These are phyloP conservation scores for Sporothrix sp. DNA, from an alignment of 2,329 filamentous ascomycete genomes.

Conservation along the genomic window DNA sequence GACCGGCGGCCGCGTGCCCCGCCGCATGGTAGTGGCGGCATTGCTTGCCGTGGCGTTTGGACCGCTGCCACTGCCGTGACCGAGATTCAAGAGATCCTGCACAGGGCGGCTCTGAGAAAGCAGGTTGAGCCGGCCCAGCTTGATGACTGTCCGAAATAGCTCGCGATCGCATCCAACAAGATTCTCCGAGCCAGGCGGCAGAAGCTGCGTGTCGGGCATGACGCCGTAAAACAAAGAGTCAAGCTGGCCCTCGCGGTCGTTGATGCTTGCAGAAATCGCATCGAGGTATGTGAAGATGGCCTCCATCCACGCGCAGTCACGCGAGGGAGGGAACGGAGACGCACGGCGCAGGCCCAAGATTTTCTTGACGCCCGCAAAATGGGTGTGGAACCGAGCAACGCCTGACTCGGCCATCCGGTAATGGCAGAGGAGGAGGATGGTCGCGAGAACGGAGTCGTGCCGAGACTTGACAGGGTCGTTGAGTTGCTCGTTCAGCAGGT, in stretches of 20 bases:
- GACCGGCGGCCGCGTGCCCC: conserved; percentile 20
- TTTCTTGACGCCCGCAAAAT: conserved; percentile 88
- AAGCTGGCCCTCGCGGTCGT: conserved; percentile 80
- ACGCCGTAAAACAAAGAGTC: conserved; percentile 54
- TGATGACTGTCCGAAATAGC: conserved; percentile 77
- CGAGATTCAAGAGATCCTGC: conserved; percentile 26
- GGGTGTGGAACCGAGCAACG: conserved; percentile 84
- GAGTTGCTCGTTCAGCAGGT: conserved; percentile 73
- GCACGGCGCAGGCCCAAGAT: conserved; percentile 65
- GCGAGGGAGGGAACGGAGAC: conserved; percentile 41
- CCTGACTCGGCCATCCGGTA: conserved; percentile 92
- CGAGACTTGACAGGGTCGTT: conserved; percentile 64
- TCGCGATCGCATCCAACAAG: conserved; percentile 78
- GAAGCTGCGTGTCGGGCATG: conserved; percentile 36
- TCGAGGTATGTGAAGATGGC: conserved; percentile 92
- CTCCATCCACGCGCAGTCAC: conserved; percentile 81
- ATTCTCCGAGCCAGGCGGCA: conserved; percentile 63
- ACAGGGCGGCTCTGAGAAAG: conserved; percentile 61
- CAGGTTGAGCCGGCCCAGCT: conserved; percentile 74
- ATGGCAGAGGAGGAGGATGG: conserved; percentile 76
- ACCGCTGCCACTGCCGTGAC: conserved; percentile 1
- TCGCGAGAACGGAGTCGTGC: conserved; percentile 80
- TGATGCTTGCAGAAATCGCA: conserved; percentile 82
- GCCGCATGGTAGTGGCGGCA: conserved; percentile 19
- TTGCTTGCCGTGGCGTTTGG: background rate